Conservation (phyloP, 208 protist species). For the Crithidia expoeki region DNA sequence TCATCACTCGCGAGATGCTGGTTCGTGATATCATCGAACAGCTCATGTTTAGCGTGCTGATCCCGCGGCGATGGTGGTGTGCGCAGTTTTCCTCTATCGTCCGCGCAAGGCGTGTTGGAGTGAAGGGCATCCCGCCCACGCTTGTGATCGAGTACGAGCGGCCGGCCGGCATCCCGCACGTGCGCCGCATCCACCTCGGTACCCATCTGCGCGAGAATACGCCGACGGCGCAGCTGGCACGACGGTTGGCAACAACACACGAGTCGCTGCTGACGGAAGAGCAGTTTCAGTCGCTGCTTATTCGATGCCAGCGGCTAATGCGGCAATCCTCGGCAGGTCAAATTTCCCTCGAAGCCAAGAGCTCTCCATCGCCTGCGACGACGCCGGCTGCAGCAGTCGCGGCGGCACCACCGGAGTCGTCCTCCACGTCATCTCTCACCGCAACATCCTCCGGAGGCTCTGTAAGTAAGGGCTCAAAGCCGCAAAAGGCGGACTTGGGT, state of each 20-base stretch:
- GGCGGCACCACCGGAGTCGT: neutral
- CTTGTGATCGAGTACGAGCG: slow-evolving; percentile 70
- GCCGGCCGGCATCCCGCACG: slow-evolving; percentile 15
- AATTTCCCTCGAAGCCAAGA: neutral
- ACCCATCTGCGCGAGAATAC: slow-evolving; percentile 30
- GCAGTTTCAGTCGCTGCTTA: slow-evolving; percentile 59
- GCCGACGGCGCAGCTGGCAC: slow-evolving; percentile 55
- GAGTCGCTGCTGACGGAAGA: slow-evolving; percentile 61
- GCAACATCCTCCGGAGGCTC: neutral
- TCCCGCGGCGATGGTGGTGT: slow-evolving; percentile 73
- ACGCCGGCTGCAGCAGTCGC: neutral
- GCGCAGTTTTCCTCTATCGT: neutral
- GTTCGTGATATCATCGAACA: slow-evolving; percentile 41
- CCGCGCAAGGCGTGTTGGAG: slow-evolving; percentile 36
- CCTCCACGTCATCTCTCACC: neutral
- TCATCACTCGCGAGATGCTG: slow-evolving; percentile 53
- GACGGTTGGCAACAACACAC: slow-evolving; percentile 59
- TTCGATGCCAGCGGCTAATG: slow-evolving; percentile 67
- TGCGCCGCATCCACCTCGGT: slow-evolving; percentile 50
- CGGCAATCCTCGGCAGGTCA: neutral
- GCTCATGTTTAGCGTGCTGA: slow-evolving; percentile 53
- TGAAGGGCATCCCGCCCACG: slow-evolving; percentile 41
- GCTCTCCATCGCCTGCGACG: slow-evolving; percentile 1
- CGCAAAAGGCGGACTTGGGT: slow-evolving; percentile 86
- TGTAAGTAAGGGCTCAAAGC: neutral